These are phyloP conservation scores for Lunularia cruciata DNA, from an alignment of 225 moss, liverwort and hornwort genomes.

Conservation along the genomic window DNA sequence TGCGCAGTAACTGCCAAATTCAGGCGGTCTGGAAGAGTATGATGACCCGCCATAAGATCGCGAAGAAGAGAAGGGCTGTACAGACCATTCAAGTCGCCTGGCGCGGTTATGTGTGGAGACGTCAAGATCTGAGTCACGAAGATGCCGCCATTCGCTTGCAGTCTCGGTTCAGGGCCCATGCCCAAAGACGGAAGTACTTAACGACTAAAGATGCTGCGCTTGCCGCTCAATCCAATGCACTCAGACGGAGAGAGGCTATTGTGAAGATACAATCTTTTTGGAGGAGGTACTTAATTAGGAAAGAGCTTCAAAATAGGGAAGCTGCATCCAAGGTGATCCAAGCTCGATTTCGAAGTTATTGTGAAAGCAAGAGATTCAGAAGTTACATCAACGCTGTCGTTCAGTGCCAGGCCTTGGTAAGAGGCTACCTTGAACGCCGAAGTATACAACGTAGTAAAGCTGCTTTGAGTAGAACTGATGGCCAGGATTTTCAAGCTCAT, in stretches of 20 bases:
- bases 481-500: no score
- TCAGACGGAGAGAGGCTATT: conserved; percentile 21
- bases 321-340: conserved; percentile 36
- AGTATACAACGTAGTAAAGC: conserved; percentile 19
- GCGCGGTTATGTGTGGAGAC: conserved; percentile 29
- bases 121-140: conserved; percentile 16
- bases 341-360: conserved; percentile 41
- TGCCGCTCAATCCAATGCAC: conserved; percentile 39
- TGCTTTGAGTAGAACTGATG: conserved; percentile 16
- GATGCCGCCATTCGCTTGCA: conserved; percentile 32
- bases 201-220: conserved; percentile 14
- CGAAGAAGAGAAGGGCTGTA: conserved; percentile 32
- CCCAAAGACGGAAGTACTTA: conserved; percentile 8
- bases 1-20: conserved; percentile 14
- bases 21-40: conserved; percentile 31
- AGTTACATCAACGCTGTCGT: conserved; percentile 15
- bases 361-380: conserved; percentile 29
- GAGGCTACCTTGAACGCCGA: conserved; percentile 33
- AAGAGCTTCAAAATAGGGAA: background rate
- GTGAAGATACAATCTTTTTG: conserved; percentile 28
- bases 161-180: conserved; percentile 8
- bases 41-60: conserved; percentile 29
- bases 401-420: conserved; percentile 31
- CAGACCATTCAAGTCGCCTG: conserved; percentile 35
- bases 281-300: conserved; percentile 17